Base-by-base conservation (phyloP, 2,329 filamentous ascomycete genomes). In the Fonsecaea multimorphosa region DNA sequence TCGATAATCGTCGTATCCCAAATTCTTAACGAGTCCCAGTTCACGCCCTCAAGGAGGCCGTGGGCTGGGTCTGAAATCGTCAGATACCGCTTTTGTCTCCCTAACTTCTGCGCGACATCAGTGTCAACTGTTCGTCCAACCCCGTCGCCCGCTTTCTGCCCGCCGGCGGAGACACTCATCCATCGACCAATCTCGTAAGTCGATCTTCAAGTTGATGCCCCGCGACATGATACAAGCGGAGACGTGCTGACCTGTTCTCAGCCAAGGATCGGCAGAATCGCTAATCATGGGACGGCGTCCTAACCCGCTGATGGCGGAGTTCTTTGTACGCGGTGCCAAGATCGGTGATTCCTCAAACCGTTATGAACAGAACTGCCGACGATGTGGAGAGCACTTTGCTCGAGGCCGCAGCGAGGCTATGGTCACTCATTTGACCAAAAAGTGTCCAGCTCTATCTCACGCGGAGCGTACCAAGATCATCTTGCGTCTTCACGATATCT, bases 351-450 rank as follows among this genome's bases (percentile, higher is more conserved):
- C 91, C 70, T 95, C 91, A 81, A 97, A 96, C 78, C 88, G 93
- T 65, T 97, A 97, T 76, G 89, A 92, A 73, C 92, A 97, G 76
- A 95, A 91, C 12, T 97, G 93, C 86, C 94, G 91, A 78, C 85
- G 88, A 71, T 96, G 92, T 77, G 92, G 92, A 71, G 91, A 95
- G 78, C 90, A 91, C 77, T 97, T 97, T 69, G 91, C 92, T 69
- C 96, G 96, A 76, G 93, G 93, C 67, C 88, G 93, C 68, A 90
- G 92, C 74, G 93, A 97, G 74, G 91, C 87, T 73, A 80, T 97
- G 67, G 90, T 88, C 51, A 89, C 85, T 68, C 93, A 97, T 75
- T 84, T 97, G 63, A 89, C 91, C 60, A 95, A 93, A 77, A 92
- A 91, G 82, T 97, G 93, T 76, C 91, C 91, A 46, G 90, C 89